phyloP scores from a whole-genome alignment of 345 rosid genomes.

The Eucalyptus fibrosa region DNA sequence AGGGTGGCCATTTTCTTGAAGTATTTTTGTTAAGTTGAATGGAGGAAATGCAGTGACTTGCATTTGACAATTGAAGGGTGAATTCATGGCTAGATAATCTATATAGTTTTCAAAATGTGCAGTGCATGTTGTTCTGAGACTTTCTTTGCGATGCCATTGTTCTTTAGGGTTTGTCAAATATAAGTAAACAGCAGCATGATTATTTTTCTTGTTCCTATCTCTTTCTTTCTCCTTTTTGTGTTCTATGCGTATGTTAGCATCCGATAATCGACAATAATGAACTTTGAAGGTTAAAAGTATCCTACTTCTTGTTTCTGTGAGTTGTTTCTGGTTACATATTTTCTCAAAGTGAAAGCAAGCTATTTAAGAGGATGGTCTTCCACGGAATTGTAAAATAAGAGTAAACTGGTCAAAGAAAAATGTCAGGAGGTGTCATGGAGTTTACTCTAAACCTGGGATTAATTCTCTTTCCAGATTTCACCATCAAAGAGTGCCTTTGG shows the following conservation, averaged over 20 bases:
- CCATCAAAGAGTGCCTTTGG: slow-evolving; percentile 96
- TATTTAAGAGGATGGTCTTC: background rate
- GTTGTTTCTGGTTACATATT: background rate
- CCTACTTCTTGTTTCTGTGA: background rate
- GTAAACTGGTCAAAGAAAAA: background rate
- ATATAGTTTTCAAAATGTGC: background rate
- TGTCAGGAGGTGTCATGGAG: background rate
- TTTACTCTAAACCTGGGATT: background rate
- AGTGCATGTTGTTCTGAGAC: background rate
- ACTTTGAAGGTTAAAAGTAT: background rate
- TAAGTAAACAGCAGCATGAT: background rate
- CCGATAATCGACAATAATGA: background rate
- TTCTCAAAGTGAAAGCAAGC: background rate
- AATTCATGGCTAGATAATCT: background rate
- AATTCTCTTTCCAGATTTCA: slow-evolving; percentile 59
- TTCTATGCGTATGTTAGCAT: background rate
- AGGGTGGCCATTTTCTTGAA: background rate
- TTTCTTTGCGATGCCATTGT: background rate
- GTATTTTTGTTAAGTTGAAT: background rate
- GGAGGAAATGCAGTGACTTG: background rate
- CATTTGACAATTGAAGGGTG: background rate
- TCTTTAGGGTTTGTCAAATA: background rate
- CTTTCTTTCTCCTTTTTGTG: background rate
- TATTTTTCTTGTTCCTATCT: background rate
- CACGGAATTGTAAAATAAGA: background rate